phyloP scores from a whole-genome alignment of 1,284 basidiomycete genomes.

The Cerrena zonata region DNA sequence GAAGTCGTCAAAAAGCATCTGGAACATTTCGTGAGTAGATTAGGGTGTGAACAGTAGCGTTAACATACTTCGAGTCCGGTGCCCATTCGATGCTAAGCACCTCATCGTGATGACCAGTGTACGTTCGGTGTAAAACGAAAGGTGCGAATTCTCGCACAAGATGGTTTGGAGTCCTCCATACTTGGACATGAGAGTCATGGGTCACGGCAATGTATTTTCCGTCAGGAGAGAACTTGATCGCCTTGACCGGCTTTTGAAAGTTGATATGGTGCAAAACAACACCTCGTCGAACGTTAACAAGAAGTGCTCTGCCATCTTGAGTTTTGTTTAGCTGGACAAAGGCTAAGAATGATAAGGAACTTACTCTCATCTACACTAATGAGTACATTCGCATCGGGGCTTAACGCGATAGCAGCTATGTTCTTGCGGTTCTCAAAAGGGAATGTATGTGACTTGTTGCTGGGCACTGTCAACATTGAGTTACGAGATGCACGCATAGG shows the following conservation, averaged over 20 bases:
- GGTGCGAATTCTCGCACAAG: conserved; percentile 94
- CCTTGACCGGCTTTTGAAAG: conserved; percentile 84
- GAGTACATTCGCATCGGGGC: conserved; percentile 85
- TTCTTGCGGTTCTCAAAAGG: conserved; percentile 96
- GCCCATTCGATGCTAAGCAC: conserved; percentile 89
- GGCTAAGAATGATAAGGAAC: too few species aligned
- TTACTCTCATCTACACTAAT: conserved; percentile 87
- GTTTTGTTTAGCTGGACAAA: too few species aligned
- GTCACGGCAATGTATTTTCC: conserved; percentile 94
- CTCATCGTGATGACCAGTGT: conserved; percentile 95
- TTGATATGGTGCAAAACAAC: conserved; percentile 89
- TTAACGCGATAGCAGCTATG: conserved; percentile 82
- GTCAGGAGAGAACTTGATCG: conserved; percentile 87
- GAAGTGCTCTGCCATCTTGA: conserved; percentile 81
- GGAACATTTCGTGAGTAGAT: too few species aligned
- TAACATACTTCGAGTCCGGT: conserved; percentile 76
- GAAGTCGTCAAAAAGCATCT: conserved; percentile 95
- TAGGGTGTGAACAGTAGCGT: background rate
- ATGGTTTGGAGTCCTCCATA: conserved; percentile 93
- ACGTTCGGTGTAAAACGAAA: conserved; percentile 88
- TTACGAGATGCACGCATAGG: background rate
- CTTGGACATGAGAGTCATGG: conserved; percentile 86
- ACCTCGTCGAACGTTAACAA: conserved; percentile 82
- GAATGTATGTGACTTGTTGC: conserved; percentile 91
- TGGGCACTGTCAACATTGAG: conserved; percentile 29